Percentiles rank a stretch among this genome's conserved stretches.
Conservation (phyloP, 1,139 yeast species). For the Kodamaea sp. region DNA sequence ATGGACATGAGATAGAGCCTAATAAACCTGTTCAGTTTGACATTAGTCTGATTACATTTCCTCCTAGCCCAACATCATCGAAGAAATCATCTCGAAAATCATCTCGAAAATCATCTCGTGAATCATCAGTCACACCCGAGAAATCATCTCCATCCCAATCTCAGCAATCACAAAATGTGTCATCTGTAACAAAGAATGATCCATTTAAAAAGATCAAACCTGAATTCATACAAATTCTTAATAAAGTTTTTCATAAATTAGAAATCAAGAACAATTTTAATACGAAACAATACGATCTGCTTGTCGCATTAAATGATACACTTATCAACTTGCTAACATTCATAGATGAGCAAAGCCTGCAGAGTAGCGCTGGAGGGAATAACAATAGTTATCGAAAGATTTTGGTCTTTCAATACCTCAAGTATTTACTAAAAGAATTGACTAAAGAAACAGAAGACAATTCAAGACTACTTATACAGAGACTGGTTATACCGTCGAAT, state of each 20-base stretch:
- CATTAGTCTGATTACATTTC: conserved; percentile 31
- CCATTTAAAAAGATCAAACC: conserved; percentile 24
- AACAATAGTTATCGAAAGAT: conserved; percentile 22
- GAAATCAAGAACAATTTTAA: conserved; percentile 32
- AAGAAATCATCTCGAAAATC: conserved; percentile 16
- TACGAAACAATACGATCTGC: conserved; percentile 34
- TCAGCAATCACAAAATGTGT: neutral
- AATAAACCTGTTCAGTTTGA: conserved; percentile 31
- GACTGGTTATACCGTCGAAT: conserved; percentile 36
- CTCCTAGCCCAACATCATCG: conserved; percentile 14
- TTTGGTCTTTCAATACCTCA: conserved; percentile 38
- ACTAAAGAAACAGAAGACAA: conserved; percentile 17
- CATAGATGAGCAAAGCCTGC: conserved; percentile 10
- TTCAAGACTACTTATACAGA: conserved; percentile 22
- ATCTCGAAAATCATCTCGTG: conserved; percentile 15
- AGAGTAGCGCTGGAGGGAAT: conserved; percentile 16
- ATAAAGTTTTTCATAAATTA: conserved; percentile 35
- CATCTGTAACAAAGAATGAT: conserved; percentile 20
- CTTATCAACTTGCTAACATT: conserved; percentile 27
- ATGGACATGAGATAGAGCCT: conserved; percentile 13
- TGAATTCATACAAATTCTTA: conserved; percentile 32
- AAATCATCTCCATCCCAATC: conserved; percentile 2
- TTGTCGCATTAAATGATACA: conserved; percentile 32
- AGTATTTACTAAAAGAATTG: conserved; percentile 40
- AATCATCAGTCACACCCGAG: conserved; percentile 9